Conservation (phyloP, 257 asterid genomes). For the Cynanchum wilfordii region DNA sequence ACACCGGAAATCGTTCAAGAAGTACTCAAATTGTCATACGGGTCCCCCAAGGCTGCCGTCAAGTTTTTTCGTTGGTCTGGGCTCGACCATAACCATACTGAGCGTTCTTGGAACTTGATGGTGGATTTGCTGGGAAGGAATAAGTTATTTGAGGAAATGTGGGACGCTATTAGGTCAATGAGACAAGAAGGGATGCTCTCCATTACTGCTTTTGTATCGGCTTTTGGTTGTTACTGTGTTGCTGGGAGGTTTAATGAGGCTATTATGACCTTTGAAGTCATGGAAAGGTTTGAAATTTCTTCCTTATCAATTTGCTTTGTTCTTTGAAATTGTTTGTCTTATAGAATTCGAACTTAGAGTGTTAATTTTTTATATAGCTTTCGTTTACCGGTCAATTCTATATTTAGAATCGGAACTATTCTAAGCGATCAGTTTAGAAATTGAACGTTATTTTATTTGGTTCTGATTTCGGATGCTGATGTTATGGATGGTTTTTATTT, state of each 20-base stretch:
- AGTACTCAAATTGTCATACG: constrained; percentile 48
- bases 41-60: constrained; percentile 47
- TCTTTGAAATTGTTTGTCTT: background rate
- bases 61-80: constrained; percentile 73
- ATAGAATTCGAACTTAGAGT: background rate
- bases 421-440: background rate
- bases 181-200: constrained; percentile 54
- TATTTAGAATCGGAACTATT: background rate
- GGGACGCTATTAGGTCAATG: constrained; percentile 81
- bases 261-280: constrained; percentile 55
- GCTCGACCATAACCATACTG: constrained; percentile 34
- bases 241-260: constrained; percentile 59
- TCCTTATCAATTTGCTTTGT: background rate
- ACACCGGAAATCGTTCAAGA: constrained; percentile 47
- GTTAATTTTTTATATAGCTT: background rate
- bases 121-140: constrained; percentile 74
- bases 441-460: background rate
- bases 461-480: background rate
- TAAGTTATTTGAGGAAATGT: constrained; percentile 59
- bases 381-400: background rate
- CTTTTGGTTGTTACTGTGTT: constrained; percentile 54
- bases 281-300: constrained; percentile 43
- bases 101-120: constrained; percentile 62
- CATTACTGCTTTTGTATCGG: constrained; percentile 55
- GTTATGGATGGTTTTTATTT: background rate